Percentiles rank a stretch among this genome's conserved stretches.
phyloP scores from a whole-genome alignment of 2,329 filamentous ascomycete genomes.

The Thielaviopsis ethacetica region DNA sequence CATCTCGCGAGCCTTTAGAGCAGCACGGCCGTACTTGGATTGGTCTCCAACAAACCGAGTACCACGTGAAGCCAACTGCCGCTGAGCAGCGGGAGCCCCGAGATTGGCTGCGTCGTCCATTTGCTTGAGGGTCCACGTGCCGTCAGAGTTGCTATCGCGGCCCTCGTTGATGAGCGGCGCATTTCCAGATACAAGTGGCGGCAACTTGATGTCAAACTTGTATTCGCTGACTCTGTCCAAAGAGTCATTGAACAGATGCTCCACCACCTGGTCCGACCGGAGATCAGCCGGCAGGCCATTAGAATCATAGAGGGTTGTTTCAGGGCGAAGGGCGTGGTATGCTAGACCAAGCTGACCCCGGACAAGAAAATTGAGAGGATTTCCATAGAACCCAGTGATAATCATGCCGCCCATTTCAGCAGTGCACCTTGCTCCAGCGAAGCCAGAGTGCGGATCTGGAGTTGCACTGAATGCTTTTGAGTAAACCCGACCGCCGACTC shows the following conservation, averaged over 20 bases:
- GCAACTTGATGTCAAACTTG: conserved; percentile 58
- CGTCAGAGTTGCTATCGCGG: conserved; percentile 57
- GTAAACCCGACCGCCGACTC: conserved; percentile 85
- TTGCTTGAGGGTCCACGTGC: conserved; percentile 29
- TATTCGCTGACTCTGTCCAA: conserved; percentile 82
- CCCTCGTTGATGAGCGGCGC: conserved; percentile 67
- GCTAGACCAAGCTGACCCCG: conserved; percentile 76
- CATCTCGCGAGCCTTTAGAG: conserved; percentile 60
- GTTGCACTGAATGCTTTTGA: conserved; percentile 54
- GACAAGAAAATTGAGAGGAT: conserved; percentile 80
- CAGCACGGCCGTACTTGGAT: conserved; percentile 29
- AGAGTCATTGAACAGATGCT: conserved; percentile 88
- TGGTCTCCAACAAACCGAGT: conserved; percentile 7
- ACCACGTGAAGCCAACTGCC: conserved; percentile 2
- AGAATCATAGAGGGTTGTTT: conserved; percentile 78
- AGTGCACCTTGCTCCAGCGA: conserved; percentile 49
- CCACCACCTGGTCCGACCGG: conserved; percentile 63
- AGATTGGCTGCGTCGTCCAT: conserved; percentile 50
- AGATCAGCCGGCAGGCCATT: conserved; percentile 65
- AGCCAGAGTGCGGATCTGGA: conserved; percentile 27
- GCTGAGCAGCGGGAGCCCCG: background rate
- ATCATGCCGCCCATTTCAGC: conserved; percentile 98
- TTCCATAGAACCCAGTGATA: conserved; percentile 93
- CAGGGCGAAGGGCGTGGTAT: conserved; percentile 66
- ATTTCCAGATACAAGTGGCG: conserved; percentile 66